Conservation (phyloP, 2,329 filamentous ascomycete genomes). For the Chrysoporthe cubensis region DNA sequence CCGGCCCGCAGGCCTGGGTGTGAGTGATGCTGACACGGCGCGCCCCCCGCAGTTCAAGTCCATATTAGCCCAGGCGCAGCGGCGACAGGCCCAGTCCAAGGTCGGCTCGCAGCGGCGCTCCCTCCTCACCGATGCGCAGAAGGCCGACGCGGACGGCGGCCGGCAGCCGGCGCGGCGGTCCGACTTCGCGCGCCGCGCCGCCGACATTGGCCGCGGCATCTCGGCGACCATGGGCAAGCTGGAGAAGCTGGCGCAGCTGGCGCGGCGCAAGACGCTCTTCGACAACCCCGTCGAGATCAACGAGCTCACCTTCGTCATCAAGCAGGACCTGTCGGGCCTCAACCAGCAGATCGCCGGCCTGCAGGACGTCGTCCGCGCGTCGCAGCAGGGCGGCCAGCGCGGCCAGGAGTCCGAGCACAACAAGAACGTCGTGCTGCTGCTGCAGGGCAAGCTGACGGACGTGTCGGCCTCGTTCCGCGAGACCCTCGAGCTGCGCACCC, state of each 20-base stretch:
- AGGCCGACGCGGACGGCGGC: slow-evolving; percentile 59
- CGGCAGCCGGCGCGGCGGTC: slow-evolving; percentile 63
- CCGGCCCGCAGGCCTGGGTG: background rate
- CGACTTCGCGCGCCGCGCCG: slow-evolving; percentile 90
- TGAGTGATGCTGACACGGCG: slow-evolving; percentile 1
- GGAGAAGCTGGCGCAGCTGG: slow-evolving; percentile 89
- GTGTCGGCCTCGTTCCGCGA: slow-evolving; percentile 97
- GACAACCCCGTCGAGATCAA: slow-evolving; percentile 98
- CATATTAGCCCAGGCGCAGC: slow-evolving; percentile 85
- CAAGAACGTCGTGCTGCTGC: slow-evolving; percentile 91
- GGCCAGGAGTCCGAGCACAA: slow-evolving; percentile 95
- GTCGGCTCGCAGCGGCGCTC: slow-evolving; percentile 79
- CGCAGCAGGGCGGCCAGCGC: slow-evolving; percentile 68
- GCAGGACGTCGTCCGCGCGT: slow-evolving; percentile 67
- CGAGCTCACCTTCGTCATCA: slow-evolving; percentile 96
- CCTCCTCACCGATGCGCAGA: slow-evolving; percentile 75
- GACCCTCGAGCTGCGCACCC: slow-evolving; percentile 91
- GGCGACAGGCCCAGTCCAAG: slow-evolving; percentile 76
- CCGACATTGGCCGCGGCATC: slow-evolving; percentile 90
- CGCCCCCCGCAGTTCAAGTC: slow-evolving; percentile 67
- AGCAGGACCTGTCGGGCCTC: slow-evolving; percentile 83
- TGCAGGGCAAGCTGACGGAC: slow-evolving; percentile 90
- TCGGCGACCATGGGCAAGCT: slow-evolving; percentile 92
- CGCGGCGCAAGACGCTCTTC: slow-evolving; percentile 95
- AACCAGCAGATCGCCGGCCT: slow-evolving; percentile 87